Percentiles rank a stretch among this genome's conserved stretches.
Evolutionary conservation across 148 eudicot genomes (phyloP).

Genomic region (Linanthus parryae): DNA sequence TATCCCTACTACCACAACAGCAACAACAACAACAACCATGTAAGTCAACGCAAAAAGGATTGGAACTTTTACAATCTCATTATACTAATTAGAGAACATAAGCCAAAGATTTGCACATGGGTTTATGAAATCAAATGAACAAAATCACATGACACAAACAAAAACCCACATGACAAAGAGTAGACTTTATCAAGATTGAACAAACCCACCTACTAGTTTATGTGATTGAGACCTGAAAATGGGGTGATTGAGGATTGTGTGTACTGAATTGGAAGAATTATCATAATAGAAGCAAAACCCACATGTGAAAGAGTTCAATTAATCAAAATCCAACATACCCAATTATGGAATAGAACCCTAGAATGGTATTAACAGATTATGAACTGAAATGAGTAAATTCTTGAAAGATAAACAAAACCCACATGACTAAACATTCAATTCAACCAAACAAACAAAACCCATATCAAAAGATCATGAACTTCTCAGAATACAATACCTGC

Average conservation of each 20-base stretch:
- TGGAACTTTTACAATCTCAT: too few relatives aligned
- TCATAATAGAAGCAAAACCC: neutral
- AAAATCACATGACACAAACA: neutral
- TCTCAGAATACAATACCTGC: slow-evolving; percentile 27
- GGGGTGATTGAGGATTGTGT: neutral
- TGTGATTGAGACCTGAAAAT: neutral
- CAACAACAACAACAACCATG: neutral
- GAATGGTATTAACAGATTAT: neutral
- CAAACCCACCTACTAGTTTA: too few relatives aligned
- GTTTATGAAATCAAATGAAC: neutral
- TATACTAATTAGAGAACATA: neutral
- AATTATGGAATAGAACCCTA: neutral
- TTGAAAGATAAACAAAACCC: too few relatives aligned
- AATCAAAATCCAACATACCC: too few relatives aligned
- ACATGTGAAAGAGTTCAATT: too few relatives aligned
- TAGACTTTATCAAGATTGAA: neutral
- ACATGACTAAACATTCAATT: neutral
- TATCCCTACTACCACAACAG: slow-evolving; percentile 28
- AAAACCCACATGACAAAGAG: neutral
- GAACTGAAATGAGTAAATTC: neutral
- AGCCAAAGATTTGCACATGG: neutral
- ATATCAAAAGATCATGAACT: neutral
- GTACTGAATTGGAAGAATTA: neutral
- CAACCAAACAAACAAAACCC: neutral
- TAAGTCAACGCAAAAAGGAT: neutral